Evolutionary conservation across 1,284 basidiomycete species (phyloP).

Genomic region (Apiotrichum montevideense): DNA sequence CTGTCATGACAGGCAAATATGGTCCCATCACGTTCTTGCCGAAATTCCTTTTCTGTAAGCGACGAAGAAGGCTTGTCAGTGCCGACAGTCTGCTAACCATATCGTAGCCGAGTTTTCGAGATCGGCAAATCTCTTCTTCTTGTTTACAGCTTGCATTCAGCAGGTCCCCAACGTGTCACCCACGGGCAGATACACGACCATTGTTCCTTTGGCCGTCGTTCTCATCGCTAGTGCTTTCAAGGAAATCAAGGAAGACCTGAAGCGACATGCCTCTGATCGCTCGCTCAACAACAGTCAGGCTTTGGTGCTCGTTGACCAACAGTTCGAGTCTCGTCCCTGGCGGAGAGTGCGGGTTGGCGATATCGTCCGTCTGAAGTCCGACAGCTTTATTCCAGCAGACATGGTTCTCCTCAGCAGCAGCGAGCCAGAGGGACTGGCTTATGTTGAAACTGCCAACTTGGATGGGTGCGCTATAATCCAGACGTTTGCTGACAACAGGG

Average conservation of each 20-base stretch:
- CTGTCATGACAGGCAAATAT: slow-evolving; percentile 93
- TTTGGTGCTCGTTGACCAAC: slow-evolving; percentile 64
- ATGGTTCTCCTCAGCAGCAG: slow-evolving; percentile 80
- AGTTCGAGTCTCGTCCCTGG: slow-evolving; percentile 77
- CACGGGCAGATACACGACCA: slow-evolving; percentile 92
- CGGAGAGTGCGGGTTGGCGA: slow-evolving; percentile 86
- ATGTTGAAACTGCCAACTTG: slow-evolving; percentile 94
- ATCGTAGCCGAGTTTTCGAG: slow-evolving; percentile 52
- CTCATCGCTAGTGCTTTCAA: slow-evolving; percentile 94
- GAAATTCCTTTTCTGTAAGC: slow-evolving; percentile 74
- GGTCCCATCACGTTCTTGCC: slow-evolving; percentile 81
- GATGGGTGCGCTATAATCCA: slow-evolving; percentile 55
- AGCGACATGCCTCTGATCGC: slow-evolving; percentile 91
- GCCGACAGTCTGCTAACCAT: no score
- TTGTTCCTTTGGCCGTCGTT: slow-evolving; percentile 82
- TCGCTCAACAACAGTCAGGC: slow-evolving; percentile 81
- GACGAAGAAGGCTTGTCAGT: no score
- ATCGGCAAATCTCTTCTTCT: slow-evolving; percentile 98
- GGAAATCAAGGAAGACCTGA: slow-evolving; percentile 92
- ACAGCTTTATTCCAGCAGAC: slow-evolving; percentile 96
- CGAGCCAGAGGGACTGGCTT: slow-evolving; percentile 94
- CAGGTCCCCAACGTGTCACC: slow-evolving; percentile 98
- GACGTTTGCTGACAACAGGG: slow-evolving; percentile 35
- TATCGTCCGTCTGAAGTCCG: slow-evolving; percentile 78
- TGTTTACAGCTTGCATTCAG: slow-evolving; percentile 96